phyloP scores from a whole-genome alignment of 306 rosid species.

The Phaseolus lunatus region DNA sequence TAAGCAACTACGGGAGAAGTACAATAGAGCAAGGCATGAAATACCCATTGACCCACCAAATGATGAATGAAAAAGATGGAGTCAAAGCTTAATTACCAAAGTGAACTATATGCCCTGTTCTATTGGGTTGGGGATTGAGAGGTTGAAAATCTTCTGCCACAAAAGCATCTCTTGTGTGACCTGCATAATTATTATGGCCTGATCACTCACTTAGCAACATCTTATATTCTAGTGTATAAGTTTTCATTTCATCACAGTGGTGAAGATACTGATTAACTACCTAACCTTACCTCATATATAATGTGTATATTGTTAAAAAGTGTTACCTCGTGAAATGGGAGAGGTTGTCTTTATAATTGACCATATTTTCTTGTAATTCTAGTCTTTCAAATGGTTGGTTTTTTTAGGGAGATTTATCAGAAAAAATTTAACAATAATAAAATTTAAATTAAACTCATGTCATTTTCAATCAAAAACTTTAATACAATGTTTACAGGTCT shows the following conservation, averaged over 20 bases:
- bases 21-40: conserved; percentile 79
- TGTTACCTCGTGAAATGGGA: background rate
- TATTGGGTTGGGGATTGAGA: background rate
- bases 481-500: too few relatives aligned
- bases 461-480: too few relatives aligned
- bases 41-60: conserved; percentile 68
- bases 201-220: background rate
- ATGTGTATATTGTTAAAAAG: background rate
- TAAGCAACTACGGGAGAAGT: conserved; percentile 89
- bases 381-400: background rate
- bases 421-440: too few relatives aligned
- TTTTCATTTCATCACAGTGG: background rate
- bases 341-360: conserved; percentile 7
- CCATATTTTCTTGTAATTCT: conserved; percentile 16
- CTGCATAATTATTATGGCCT: background rate
- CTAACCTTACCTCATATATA: conserved; percentile 10
- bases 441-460: too few relatives aligned
- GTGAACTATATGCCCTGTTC: conserved; percentile 22
- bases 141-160: background rate
- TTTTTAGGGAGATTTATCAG: too few relatives aligned
- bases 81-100: conserved; percentile 52
- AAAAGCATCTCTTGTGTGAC: conserved; percentile 17
- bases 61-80: conserved; percentile 60
- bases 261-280: conserved; percentile 1
- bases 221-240: background rate